These are phyloP conservation scores for Syncephalastrum monosporum DNA, from an alignment of 371 early-diverging fungal genomes.

Conservation along the genomic window DNA sequence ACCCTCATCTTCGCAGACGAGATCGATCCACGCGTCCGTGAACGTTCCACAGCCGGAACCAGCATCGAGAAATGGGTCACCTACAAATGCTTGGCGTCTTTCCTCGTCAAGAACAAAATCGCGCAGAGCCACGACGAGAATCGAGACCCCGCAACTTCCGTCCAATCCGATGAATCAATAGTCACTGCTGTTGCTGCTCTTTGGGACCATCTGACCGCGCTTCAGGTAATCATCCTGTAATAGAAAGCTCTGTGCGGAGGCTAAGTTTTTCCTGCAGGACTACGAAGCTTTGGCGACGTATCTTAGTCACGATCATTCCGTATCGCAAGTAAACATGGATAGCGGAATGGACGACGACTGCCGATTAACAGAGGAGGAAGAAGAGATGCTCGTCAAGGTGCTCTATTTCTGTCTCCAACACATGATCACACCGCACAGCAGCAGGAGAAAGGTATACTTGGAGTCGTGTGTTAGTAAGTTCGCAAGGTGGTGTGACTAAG, in stretches of 20 bases:
- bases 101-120: constrained; percentile 46
- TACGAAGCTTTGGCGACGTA: constrained; percentile 61
- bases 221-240: constrained; percentile 12
- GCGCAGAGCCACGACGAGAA: constrained; percentile 22
- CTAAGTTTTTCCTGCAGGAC: constrained; percentile 26
- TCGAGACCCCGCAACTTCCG: constrained; percentile 5
- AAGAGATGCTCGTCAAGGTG: constrained; percentile 58
- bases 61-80: constrained; percentile 52
- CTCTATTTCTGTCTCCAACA: constrained; percentile 34
- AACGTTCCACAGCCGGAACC: neutral
- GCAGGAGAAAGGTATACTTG: constrained; percentile 17
- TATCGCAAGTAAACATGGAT: constrained; percentile 15
- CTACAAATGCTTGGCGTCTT: constrained; percentile 56
- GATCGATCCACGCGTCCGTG: neutral
- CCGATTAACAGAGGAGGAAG: constrained; percentile 62
- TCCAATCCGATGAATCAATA: constrained; percentile 32
- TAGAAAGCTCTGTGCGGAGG: neutral
- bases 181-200: constrained; percentile 55
- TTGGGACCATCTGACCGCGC: constrained; percentile 47
- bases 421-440: constrained; percentile 23
- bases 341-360: constrained; percentile 36
- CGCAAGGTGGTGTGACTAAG: no score
- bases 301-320: constrained; percentile 57
- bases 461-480: neutral
- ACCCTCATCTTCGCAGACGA: constrained; percentile 22